phyloP scores from a whole-genome alignment of 1,284 basidiomycete genomes.

The Tilletia indica region DNA sequence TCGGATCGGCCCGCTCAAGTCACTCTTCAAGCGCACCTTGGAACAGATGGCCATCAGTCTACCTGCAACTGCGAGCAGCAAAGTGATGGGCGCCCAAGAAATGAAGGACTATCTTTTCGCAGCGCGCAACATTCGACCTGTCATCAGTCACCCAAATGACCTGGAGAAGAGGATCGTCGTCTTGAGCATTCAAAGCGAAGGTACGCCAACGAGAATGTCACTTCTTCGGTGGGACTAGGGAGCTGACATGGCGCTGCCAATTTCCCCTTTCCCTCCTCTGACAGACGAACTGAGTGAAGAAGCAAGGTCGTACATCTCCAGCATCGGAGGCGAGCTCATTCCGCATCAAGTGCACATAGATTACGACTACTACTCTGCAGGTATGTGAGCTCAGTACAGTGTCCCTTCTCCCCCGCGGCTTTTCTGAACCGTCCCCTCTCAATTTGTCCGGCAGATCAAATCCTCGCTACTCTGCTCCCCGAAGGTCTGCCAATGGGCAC shows the following conservation, averaged over 20 bases:
- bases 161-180: not conserved
- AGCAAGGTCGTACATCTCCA: conserved; percentile 63
- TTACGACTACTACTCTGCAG: conserved; percentile 8
- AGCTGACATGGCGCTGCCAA: too few relatives aligned
- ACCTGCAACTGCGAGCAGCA: not conserved
- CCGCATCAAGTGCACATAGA: conserved; percentile 6
- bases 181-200: not conserved
- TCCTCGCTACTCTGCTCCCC: conserved; percentile 75
- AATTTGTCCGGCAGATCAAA: conserved; percentile 67
- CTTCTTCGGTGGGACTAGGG: too few relatives aligned
- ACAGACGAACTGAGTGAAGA: conserved; percentile 67
- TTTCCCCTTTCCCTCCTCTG: not conserved
- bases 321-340: conserved; percentile 59
- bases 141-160: not conserved
- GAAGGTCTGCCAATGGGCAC: conserved; percentile 72
- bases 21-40: not conserved
- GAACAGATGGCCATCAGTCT: not conserved
- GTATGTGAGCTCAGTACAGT: not conserved
- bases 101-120: not conserved
- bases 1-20: not conserved
- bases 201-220: not conserved
- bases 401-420: not conserved
- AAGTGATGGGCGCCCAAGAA: not conserved
- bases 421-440: not conserved
- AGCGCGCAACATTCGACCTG: not conserved